Conservation (phyloP, 2,329 filamentous ascomycete genomes). For the Cladophialophora carrionii region DNA sequence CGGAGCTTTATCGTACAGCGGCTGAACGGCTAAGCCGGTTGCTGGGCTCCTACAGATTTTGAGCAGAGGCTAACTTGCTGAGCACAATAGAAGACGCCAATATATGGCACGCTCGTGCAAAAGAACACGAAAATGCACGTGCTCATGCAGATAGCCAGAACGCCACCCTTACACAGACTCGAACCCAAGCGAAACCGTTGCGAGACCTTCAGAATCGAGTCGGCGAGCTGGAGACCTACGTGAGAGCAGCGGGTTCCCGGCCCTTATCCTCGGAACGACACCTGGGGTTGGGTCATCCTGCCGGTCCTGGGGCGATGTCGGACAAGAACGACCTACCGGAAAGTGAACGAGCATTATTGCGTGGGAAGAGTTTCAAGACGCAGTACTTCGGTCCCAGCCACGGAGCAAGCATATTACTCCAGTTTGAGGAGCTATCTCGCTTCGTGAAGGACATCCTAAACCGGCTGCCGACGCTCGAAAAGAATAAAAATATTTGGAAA, state of each 20-base stretch:
- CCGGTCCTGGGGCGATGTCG: slow-evolving; percentile 5
- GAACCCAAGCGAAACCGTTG: slow-evolving; percentile 20
- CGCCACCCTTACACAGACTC: slow-evolving; percentile 13
- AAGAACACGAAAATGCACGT: slow-evolving; percentile 20
- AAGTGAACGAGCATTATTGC: slow-evolving; percentile 35
- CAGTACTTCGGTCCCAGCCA: slow-evolving; percentile 39
- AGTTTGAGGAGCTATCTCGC: slow-evolving; percentile 38
- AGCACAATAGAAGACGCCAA: slow-evolving; percentile 30
- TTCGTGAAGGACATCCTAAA: slow-evolving; percentile 37
- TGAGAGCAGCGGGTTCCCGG: slow-evolving; percentile 26
- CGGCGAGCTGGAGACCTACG: slow-evolving; percentile 28
- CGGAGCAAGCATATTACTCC: slow-evolving; percentile 34
- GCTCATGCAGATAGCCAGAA: slow-evolving; percentile 1
- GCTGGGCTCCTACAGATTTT: neutral
- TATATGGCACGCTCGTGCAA: slow-evolving; percentile 30
- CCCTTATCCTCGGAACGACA: slow-evolving; percentile 25
- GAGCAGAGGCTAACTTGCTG: neutral
- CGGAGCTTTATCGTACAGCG: neutral
- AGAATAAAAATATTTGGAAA: slow-evolving; percentile 32
- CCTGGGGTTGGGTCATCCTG: slow-evolving; percentile 23
- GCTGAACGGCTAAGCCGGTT: neutral
- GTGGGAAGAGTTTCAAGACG: slow-evolving; percentile 37
- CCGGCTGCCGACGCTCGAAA: slow-evolving; percentile 30
- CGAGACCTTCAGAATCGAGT: slow-evolving; percentile 32
- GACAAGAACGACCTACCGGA: slow-evolving; percentile 29